Base-by-base conservation (phyloP, 225 moss, liverwort and hornwort species). In the Thuidium tamariscinum region DNA sequence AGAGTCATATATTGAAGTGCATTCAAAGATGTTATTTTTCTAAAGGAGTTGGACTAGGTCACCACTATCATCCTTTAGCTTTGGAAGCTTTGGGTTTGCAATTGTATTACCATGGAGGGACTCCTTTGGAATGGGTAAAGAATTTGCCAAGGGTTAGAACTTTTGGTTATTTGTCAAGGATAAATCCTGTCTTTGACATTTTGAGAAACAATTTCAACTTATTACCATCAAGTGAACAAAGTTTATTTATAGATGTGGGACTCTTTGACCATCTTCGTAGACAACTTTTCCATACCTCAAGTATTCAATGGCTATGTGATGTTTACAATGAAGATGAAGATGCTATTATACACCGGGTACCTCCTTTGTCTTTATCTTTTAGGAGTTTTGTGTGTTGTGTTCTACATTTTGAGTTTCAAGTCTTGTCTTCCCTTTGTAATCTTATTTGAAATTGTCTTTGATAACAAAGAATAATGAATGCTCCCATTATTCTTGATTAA, bases 371-470 rank as follows among this genome's bases (percentile, higher is more conserved):
- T 9, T 10, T 65, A n/a, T 10, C n/a, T 19, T 19, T 65, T 19
- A 65, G 0, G 0, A 10, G 3, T 65, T 65, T 19, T 18, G 8
- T n/a, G 5, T 65, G 0, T 65, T 65, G 10, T 34, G 0, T n/a
- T 65, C n/a, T n/a, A 3, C 9, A 18, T 64, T 64, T 64, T 8
- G 7, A 64, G 10, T 64, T 64, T n/a, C 18, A 18, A 64, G 34
- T 64, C 64, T 64, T n/a, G 34, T 34, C 18, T 64, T 34, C 34
- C 3, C 5, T 64, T 18, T 18, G 0, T n/a, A 0, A 5, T 18
- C 3, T 64, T 64, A 34, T 64, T 10, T 65, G 10, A 4, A n/a
- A 65, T 65, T 65, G n/a, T 19, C 16, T n/a, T 63, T 10, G 16
- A 16, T 65, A 65, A n/a, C n/a, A 65, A n/a, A 3, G 34, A 63